These are phyloP conservation scores for Ambrosia trifida DNA, from an alignment of 129 eudicot genomes.

Conservation along the genomic window DNA sequence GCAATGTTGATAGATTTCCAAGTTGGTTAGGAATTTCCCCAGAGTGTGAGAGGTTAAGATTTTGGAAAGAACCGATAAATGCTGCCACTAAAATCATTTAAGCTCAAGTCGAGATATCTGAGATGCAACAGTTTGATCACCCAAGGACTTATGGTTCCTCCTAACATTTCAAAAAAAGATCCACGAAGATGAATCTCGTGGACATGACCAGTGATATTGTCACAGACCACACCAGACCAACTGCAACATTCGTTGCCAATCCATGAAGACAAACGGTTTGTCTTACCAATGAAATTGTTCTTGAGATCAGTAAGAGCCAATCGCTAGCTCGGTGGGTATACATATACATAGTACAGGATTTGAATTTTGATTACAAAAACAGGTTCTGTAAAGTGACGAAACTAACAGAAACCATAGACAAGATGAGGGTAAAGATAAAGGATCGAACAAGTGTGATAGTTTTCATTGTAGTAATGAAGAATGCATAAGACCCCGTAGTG, in stretches of 20 bases:
- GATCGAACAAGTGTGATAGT: not conserved
- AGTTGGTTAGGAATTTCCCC: slow-evolving; percentile 14
- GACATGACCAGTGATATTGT: slow-evolving; percentile 1
- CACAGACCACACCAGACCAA: slow-evolving; percentile 8
- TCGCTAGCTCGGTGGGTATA: slow-evolving; percentile 7
- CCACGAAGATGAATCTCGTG: slow-evolving; percentile 8
- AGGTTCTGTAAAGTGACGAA: slow-evolving; percentile 17
- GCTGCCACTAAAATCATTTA: not conserved
- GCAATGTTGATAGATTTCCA: slow-evolving; percentile 12
- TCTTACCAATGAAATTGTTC: slow-evolving; percentile 3
- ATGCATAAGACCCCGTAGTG: too few species aligned
- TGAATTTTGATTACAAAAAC: slow-evolving; percentile 10
- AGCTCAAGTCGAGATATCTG: slow-evolving; percentile 9
- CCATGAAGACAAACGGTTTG: slow-evolving; percentile 25
- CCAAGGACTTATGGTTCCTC: slow-evolving; percentile 14
- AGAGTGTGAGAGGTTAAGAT: not conserved
- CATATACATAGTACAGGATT: slow-evolving; percentile 4
- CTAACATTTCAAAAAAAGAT: not conserved
- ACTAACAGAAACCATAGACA: not conserved
- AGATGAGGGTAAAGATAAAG: not conserved
- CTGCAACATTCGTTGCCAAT: not conserved
- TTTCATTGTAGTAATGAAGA: slow-evolving; percentile 3
- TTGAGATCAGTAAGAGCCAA: slow-evolving; percentile 16
- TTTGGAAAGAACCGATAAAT: slow-evolving; percentile 12
- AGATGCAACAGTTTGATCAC: not conserved